A percentile compares a stretch with the other conserved stretches of the same genome.
Evolutionary conservation across 2,329 filamentous ascomycete species (phyloP).

Genomic region (Keithomyces neogunnii): DNA sequence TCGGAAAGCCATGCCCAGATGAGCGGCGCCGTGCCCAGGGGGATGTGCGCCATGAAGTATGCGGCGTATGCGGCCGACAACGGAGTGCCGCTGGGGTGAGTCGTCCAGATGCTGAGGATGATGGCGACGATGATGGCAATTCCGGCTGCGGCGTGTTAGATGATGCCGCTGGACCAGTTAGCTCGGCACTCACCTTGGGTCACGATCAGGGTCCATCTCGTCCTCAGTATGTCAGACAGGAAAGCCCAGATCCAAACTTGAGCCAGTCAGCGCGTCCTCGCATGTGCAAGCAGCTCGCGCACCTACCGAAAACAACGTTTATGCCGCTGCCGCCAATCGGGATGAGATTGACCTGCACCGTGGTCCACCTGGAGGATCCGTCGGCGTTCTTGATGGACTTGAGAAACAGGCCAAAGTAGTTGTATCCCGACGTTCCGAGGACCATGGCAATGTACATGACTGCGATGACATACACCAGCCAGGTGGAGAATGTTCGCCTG

Average conservation of each 20-base stretch:
- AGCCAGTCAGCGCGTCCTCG: not conserved
- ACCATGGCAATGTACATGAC: constrained; percentile 22
- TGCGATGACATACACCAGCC: constrained; percentile 22
- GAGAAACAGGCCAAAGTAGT: constrained; percentile 25
- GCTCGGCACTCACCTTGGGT: constrained; percentile 25
- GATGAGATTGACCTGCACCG: constrained; percentile 40
- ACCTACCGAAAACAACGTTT: constrained; percentile 30
- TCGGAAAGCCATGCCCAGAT: constrained; percentile 46
- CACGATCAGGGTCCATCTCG: constrained; percentile 41
- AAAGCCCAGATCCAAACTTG: constrained; percentile 46
- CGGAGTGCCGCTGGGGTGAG: constrained; percentile 30
- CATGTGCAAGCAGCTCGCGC: too few relatives aligned
- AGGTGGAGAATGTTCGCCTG: constrained; percentile 17
- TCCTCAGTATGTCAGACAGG: constrained; percentile 38
- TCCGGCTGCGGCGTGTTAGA: constrained; percentile 14
- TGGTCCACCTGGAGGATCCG: constrained; percentile 19
- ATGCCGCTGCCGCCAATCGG: constrained; percentile 32
- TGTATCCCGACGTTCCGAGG: constrained; percentile 23
- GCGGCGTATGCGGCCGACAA: constrained; percentile 40
- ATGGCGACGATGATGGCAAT: constrained; percentile 40
- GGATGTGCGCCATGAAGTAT: constrained; percentile 41
- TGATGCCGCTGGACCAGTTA: not conserved
- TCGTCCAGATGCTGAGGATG: constrained; percentile 46
- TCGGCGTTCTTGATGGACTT: constrained; percentile 17
- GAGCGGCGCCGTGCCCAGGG: constrained; percentile 40